These are phyloP conservation scores for Chimonanthus salicifolius DNA, from an alignment of 164 flowering plant genomes.

Conservation along the genomic window DNA sequence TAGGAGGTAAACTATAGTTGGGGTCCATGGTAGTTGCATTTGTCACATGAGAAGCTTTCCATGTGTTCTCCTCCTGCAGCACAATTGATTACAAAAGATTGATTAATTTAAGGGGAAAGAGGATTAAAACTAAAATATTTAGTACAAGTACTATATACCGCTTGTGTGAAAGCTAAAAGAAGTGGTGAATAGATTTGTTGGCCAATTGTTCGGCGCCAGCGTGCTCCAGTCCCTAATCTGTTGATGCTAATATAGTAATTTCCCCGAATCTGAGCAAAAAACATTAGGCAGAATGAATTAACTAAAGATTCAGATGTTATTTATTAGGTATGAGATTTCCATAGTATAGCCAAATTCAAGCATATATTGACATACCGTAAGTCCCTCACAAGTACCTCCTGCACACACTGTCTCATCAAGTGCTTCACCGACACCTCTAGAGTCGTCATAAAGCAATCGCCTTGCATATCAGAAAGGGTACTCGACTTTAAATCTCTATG, in stretches of 20 bases:
- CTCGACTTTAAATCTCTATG: slow-evolving; percentile 5
- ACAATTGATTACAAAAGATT: slow-evolving; percentile 2
- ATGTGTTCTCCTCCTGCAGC: slow-evolving; percentile 43
- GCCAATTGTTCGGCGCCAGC: slow-evolving; percentile 69
- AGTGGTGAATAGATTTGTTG: slow-evolving; percentile 83
- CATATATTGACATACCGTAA: slow-evolving; percentile 39
- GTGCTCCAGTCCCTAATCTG: slow-evolving; percentile 52
- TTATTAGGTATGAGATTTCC: neutral
- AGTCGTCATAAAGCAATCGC: slow-evolving; percentile 55
- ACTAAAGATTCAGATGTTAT: too few species aligned
- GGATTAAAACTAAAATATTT: neutral
- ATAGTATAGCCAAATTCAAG: neutral
- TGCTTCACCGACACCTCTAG: slow-evolving; percentile 69
- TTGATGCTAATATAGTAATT: slow-evolving; percentile 59
- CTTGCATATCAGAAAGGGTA: slow-evolving; percentile 21
- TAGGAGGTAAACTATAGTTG: slow-evolving; percentile 63
- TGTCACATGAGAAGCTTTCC: slow-evolving; percentile 51
- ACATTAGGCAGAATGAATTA: neutral
- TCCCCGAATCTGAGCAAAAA: slow-evolving; percentile 56
- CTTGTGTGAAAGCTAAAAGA: slow-evolving; percentile 67
- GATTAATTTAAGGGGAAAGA: neutral
- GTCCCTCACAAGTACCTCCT: slow-evolving; percentile 52
- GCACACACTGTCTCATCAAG: slow-evolving; percentile 73
- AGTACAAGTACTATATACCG: slow-evolving; percentile 33
- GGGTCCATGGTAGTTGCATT: slow-evolving; percentile 48